Conservation (phyloP, 805 yeast genomes). For the Metschnikowia koreensis region DNA sequence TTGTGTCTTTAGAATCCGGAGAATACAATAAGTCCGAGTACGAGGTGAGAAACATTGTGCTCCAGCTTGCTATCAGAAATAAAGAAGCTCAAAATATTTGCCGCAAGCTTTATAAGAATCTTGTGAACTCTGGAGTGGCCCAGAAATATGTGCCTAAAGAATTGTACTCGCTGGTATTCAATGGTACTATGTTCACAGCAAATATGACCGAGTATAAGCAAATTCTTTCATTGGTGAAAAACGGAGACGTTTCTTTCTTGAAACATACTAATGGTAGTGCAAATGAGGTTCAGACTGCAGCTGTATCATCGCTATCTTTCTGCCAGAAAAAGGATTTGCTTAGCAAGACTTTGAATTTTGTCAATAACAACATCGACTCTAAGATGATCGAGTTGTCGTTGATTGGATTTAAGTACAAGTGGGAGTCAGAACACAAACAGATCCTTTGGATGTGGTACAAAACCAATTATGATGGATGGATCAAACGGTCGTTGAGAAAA, state of each 20-base stretch:
- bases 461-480: conserved; percentile 53
- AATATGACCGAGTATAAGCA: conserved; percentile 58
- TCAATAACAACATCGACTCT: conserved; percentile 54
- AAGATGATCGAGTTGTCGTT: conserved; percentile 54
- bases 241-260: conserved; percentile 44
- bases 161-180: conserved; percentile 45
- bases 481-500: conserved; percentile 42
- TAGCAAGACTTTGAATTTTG: conserved; percentile 55
- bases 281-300: conserved; percentile 51
- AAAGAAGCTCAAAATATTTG: conserved; percentile 31
- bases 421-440: conserved; percentile 26
- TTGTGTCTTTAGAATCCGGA: conserved; percentile 10
- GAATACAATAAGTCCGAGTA: conserved; percentile 36
- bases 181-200: conserved; percentile 37
- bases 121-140: conserved; percentile 49
- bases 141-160: conserved; percentile 49
- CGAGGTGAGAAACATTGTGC: conserved; percentile 41
- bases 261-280: conserved; percentile 33
- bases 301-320: conserved; percentile 56
- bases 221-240: conserved; percentile 50
- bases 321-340: conserved; percentile 45
- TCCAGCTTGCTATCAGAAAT: conserved; percentile 38
- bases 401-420: conserved; percentile 49
- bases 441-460: conserved; percentile 58
- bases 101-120: conserved; percentile 43